phyloP scores from a whole-genome alignment of 2,329 filamentous ascomycete genomes.

The Ophiostoma pallidulum region DNA sequence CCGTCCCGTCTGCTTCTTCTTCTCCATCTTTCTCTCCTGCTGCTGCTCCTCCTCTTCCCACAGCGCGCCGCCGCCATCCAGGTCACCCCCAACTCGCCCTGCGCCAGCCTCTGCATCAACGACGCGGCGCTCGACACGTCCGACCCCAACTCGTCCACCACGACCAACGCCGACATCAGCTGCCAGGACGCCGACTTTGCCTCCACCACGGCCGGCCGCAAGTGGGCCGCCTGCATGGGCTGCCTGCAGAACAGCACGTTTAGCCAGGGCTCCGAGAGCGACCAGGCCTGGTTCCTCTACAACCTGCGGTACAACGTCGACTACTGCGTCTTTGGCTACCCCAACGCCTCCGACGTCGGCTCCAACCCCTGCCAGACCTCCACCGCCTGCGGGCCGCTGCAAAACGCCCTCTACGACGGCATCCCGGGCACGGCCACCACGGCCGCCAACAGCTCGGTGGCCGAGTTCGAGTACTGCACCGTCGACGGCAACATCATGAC shows the following conservation, averaged over 20 bases:
- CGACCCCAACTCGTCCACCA: constrained; percentile 38
- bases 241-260: constrained; percentile 45
- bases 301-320: constrained; percentile 44
- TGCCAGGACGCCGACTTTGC: constrained; percentile 38
- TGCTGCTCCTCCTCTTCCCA: constrained; percentile 19
- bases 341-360: constrained; percentile 35
- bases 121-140: constrained; percentile 31
- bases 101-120: constrained; percentile 40
- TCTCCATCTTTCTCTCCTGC: background rate
- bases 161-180: constrained; percentile 34
- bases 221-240: constrained; percentile 40
- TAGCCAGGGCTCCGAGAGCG: constrained; percentile 37
- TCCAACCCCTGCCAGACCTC: constrained; percentile 42
- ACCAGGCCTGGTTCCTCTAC: constrained; percentile 48
- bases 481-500: constrained; percentile 30
- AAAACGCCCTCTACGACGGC: constrained; percentile 31
- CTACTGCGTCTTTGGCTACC: constrained; percentile 43
- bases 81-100: constrained; percentile 46
- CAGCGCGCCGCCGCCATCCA: constrained; percentile 32
- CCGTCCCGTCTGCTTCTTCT: background rate
- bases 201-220: constrained; percentile 30
- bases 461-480: constrained; percentile 39
- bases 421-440: constrained; percentile 26
- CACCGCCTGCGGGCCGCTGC: constrained; percentile 39
- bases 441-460: no score